Percentiles rank a stretch among this genome's conserved stretches.
These are phyloP conservation scores for Trichosporon sp. DNA, from an alignment of 1,284 basidiomycete genomes.

Conservation along the genomic window DNA sequence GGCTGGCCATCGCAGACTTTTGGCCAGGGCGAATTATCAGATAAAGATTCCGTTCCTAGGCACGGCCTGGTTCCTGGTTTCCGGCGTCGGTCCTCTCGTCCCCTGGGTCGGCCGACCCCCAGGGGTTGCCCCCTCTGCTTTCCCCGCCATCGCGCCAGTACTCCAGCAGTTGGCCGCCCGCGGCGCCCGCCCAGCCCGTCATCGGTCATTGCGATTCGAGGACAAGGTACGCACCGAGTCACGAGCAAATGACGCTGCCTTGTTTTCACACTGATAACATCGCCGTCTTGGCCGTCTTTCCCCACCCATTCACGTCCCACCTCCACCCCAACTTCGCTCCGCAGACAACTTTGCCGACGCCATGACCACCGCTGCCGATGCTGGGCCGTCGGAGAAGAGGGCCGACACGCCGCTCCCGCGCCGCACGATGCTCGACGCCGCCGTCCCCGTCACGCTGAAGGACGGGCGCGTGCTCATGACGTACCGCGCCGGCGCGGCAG, in stretches of 20 bases:
- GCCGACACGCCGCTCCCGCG: background rate
- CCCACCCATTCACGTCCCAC: too few relatives aligned
- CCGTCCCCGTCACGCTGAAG: background rate
- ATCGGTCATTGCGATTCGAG: background rate
- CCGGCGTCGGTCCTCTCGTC: background rate
- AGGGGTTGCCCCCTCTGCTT: background rate
- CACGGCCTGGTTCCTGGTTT: background rate
- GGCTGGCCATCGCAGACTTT: too few relatives aligned
- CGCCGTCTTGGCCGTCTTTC: background rate
- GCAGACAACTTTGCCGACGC: background rate
- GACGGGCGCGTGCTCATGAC: conserved; percentile 5
- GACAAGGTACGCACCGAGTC: background rate
- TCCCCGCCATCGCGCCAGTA: background rate
- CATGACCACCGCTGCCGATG: background rate
- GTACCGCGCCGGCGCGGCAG: background rate
- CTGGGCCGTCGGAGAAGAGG: background rate
- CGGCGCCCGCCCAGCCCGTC: too few relatives aligned
- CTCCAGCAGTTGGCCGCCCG: background rate
- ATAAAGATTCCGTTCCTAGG: background rate
- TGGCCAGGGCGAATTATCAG: background rate
- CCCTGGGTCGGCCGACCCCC: background rate
- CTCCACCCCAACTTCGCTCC: background rate
- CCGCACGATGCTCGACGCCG: conserved; percentile 5
- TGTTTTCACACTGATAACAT: background rate
- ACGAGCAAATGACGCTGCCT: background rate